phyloP scores from a whole-genome alignment of 768 basidiomycete genomes.

The Amanita jacksonii region DNA sequence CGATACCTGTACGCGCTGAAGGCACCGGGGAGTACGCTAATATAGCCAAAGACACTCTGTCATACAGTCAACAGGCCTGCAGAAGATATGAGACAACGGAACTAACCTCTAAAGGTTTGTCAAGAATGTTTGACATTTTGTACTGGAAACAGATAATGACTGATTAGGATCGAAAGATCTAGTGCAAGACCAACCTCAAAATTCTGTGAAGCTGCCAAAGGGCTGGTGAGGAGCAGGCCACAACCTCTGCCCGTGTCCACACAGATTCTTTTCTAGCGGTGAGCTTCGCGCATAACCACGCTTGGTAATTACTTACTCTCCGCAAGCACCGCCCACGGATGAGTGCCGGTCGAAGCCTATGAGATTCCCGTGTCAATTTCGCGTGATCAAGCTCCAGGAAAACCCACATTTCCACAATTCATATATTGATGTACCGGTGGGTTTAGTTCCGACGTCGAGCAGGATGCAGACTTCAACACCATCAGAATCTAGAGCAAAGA shows the following conservation, averaged over 20 bases:
- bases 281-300: background rate
- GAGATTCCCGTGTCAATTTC: conserved; percentile 15
- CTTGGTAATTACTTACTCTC: conserved; percentile 46
- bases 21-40: conserved; percentile 83
- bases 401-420: conserved; percentile 85
- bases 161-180: background rate
- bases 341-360: conserved; percentile 71
- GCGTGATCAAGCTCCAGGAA: conserved; percentile 5
- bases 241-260: conserved; percentile 75
- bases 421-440: conserved; percentile 89
- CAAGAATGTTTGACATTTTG: conserved; percentile 94
- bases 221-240: conserved; percentile 58
- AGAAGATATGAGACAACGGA: background rate
- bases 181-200: conserved; percentile 50
- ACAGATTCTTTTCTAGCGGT: conserved; percentile 45
- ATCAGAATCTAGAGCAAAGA: background rate
- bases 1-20: conserved; percentile 90
- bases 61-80: background rate
- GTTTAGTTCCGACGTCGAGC: conserved; percentile 93
- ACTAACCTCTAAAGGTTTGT: conserved; percentile 85
- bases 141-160: conserved; percentile 36
- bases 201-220: conserved; percentile 89
- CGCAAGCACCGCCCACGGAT: conserved; percentile 90
- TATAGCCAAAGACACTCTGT: conserved; percentile 78
- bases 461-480: conserved; percentile 69